These are phyloP conservation scores for Abortiporus biennis DNA, from an alignment of 1,284 basidiomycete genomes.

Conservation along the genomic window DNA sequence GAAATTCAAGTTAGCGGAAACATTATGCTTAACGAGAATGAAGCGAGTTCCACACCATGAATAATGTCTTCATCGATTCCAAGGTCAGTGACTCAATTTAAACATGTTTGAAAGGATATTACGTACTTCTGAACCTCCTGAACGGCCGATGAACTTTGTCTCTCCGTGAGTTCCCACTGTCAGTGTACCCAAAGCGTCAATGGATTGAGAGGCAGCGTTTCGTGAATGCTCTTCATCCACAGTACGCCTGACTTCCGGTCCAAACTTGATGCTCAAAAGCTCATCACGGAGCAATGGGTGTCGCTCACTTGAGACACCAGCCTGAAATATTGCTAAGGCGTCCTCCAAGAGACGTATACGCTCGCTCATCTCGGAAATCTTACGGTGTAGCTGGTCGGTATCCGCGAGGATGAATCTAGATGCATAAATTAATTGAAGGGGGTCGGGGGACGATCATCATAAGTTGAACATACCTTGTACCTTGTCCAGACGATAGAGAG, in stretches of 20 bases:
- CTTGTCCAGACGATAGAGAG: conserved; percentile 25
- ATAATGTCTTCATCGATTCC: conserved; percentile 31
- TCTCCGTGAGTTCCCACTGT: conserved; percentile 57
- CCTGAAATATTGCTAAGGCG: conserved; percentile 56
- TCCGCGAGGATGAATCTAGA: conserved; percentile 70
- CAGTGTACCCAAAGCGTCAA: conserved; percentile 46
- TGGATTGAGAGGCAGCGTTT: conserved; percentile 21
- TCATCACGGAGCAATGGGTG: conserved; percentile 62
- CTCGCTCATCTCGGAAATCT: conserved; percentile 68
- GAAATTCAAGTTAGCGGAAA: too few species aligned
- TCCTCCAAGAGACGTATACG: conserved; percentile 75
- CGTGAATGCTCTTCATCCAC: conserved; percentile 24
- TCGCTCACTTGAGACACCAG: conserved; percentile 39
- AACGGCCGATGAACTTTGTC: conserved; percentile 66
- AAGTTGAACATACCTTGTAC: conserved; percentile 20
- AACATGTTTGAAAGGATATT: not conserved
- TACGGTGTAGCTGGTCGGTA: conserved; percentile 67
- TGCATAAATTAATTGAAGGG: conserved; percentile 4
- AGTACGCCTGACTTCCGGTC: conserved; percentile 26
- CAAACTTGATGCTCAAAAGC: conserved; percentile 59
- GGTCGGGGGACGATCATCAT: not conserved
- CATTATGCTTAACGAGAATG: not conserved
- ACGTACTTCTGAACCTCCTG: conserved; percentile 50
- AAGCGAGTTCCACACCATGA: conserved; percentile 30
- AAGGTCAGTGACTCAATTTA: conserved; percentile 1